Evolutionary conservation across 345 rosid genomes (phyloP).

Genomic region (Aethionema arabicum): DNA sequence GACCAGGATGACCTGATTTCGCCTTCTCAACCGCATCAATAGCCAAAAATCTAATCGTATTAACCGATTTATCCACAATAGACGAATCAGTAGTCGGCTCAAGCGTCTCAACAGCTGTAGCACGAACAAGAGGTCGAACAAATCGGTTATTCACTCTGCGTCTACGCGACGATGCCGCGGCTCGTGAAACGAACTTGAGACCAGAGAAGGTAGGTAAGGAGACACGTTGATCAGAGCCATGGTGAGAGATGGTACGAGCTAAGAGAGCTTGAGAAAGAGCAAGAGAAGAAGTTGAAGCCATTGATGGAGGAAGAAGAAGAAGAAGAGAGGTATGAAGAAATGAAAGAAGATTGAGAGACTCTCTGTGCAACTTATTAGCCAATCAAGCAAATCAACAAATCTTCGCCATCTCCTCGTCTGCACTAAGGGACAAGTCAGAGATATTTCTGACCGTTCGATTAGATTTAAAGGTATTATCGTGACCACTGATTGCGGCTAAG

Average conservation of each 20-base stretch:
- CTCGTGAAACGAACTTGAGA: constrained; percentile 46
- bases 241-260: constrained; percentile 49
- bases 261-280: constrained; percentile 66
- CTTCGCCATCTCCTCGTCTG: constrained; percentile 40
- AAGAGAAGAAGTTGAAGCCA: constrained; percentile 66
- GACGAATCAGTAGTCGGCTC: constrained; percentile 37
- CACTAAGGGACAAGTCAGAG: constrained; percentile 34
- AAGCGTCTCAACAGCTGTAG: constrained; percentile 29
- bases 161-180: constrained; percentile 35
- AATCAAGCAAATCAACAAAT: constrained; percentile 1
- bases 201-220: constrained; percentile 52
- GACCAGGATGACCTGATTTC: constrained; percentile 59
- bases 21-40: constrained; percentile 63
- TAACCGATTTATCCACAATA: constrained; percentile 47
- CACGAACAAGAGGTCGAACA: constrained; percentile 39
- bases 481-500: constrained; percentile 38
- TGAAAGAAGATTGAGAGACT: constrained; percentile 25
- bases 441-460: constrained; percentile 47
- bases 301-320: constrained; percentile 20
- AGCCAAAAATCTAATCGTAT: constrained; percentile 49
- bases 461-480: constrained; percentile 14
- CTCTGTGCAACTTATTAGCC: constrained; percentile 32
- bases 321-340: constrained; percentile 24
- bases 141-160: constrained; percentile 34
- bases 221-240: constrained; percentile 48